phyloP scores from a whole-genome alignment of 495 filamentous ascomycete genomes.

The Aspergillus campestris region DNA sequence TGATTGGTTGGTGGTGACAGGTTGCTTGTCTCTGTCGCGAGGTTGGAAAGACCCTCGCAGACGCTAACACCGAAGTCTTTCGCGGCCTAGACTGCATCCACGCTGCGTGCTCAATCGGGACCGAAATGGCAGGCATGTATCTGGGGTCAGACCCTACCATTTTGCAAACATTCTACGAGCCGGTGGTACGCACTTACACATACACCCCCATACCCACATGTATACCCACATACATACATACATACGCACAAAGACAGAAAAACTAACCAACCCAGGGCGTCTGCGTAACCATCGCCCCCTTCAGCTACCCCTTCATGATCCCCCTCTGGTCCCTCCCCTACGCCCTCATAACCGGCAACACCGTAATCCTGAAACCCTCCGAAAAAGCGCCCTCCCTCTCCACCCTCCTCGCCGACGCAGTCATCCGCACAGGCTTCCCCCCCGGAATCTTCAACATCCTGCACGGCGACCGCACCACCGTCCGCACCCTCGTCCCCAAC shows the following conservation, averaged over 20 bases:
- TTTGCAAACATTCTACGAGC: constrained; percentile 19
- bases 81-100: constrained; percentile 21
- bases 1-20: neutral
- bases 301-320: constrained; percentile 24
- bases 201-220: too few species aligned
- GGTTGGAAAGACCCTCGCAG: constrained; percentile 20
- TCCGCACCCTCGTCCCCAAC: constrained; percentile 14
- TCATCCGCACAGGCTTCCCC: constrained; percentile 15
- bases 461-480: constrained; percentile 13
- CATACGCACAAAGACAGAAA: too few species aligned
- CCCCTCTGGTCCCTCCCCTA: constrained; percentile 15
- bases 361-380: constrained; percentile 18
- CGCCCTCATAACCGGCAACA: constrained; percentile 18
- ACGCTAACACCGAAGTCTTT: constrained; percentile 20
- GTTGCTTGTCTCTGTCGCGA: constrained; percentile 12
- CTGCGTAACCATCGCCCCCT: constrained; percentile 20
- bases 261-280: constrained; percentile 12
- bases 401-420: constrained; percentile 14
- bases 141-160: constrained; percentile 15
- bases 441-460: constrained; percentile 23
- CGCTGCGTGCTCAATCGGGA: constrained; percentile 19
- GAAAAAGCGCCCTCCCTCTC: constrained; percentile 16
- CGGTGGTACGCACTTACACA: constrained; percentile 7
- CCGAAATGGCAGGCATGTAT: constrained; percentile 22
- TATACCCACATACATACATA: too few species aligned